Evolutionary conservation across 352 stramenopile species (phyloP), one percentile per base, ranked within the genome.

Genomic region (Phytophthora hybrid): DNA sequence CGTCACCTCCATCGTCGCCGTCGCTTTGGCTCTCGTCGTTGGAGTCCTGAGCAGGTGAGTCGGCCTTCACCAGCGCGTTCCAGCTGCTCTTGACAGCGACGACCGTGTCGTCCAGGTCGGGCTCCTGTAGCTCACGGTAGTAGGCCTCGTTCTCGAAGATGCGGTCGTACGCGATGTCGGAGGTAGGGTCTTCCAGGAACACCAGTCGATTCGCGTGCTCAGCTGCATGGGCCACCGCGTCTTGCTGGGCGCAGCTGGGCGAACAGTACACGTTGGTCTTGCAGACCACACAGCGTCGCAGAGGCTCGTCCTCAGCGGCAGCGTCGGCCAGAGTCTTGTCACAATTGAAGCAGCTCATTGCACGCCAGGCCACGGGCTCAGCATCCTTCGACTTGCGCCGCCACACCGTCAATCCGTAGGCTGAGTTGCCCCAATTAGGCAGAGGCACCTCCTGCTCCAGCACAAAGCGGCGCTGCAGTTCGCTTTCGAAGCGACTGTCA

Each of bases 211-310:
- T 79, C 1, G 87, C 88, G 61, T 95, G 88, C 66, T 94, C 88
- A 4, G 85, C 87, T 26, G 77, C 73, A 61, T 95, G 88, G 0
- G 57, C 73, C 6, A 68, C 71, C 3, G 67, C 63, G 39, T 91
- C 79, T 47, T 54, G 67, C 14, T 77, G 51, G 14, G 75, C 85
- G 62, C 88, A 95, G 5, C 68, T 74, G 8, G 65, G 41, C 26
- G 82, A 93, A 76, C 88, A 95, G 59, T 95, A 95, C n/a, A 89
- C 77, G 63, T 91, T 85, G 9, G 87, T 94, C 66, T 93, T 94
- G 71, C 88, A 95, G 16, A 95, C 59, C 60, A 88, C 74, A 49
- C 88, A 95, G 41, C 87, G 88, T 56, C 75, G 75, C 19, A 95
- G 66, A n/a, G 75, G 64, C 13, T 81, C 72, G n/a, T 64, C 70